Base-by-base conservation (phyloP, 2,329 filamentous ascomycete genomes). In the Nemania sp. region DNA sequence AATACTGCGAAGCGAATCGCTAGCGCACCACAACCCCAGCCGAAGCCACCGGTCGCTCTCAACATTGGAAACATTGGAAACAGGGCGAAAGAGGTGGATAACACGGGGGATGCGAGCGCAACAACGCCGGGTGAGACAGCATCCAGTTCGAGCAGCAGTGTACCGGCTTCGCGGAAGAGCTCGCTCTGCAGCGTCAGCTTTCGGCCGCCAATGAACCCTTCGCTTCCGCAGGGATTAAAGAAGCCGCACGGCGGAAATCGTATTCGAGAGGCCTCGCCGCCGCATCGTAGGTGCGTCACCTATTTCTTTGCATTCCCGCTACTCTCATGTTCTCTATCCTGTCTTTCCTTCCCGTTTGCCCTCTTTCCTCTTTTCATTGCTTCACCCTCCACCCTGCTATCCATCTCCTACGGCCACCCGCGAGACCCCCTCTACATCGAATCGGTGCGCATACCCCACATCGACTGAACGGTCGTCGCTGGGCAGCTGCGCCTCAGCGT, bases 101-200 rank as follows among this genome's bases (percentile, higher is more conserved):
- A 59, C 44, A 66, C 64, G 19, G 67, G 64, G 37, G 61, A 67
- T 54, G 67, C 61, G 45, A 71, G 57, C 64, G 68, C 56, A 59
- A 70, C 66, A 57, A 69, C 66, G 56, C 66, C 61, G 45, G 67
- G 70, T 45, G 70, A 73, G 53, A 68, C 70, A 8, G 62, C 66
- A 17, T 72, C 74, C 50, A 69, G 71, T 54, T 65, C 67, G 53
- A 65, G 66, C 42, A 68, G 66, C 56, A 70, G 64, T 61, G 68
- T 62, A 23, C 61, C 65, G 11, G 59, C 70, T 44, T 72, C 72
- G 39, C 71, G 76, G 44, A 79, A 79, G 59, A 72, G 72, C 11
- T 82, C 79, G 1, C 66, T 73, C 26, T 75, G 76, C 24, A 80
- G 76, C 12, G 72, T 82, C 47, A 73, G 72, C 7, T 81, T 81